Percentiles rank a stretch among this genome's conserved stretches.
Evolutionary conservation across 768 basidiomycete genomes (phyloP).

Genomic region (Candolleomyces aberdarensis): DNA sequence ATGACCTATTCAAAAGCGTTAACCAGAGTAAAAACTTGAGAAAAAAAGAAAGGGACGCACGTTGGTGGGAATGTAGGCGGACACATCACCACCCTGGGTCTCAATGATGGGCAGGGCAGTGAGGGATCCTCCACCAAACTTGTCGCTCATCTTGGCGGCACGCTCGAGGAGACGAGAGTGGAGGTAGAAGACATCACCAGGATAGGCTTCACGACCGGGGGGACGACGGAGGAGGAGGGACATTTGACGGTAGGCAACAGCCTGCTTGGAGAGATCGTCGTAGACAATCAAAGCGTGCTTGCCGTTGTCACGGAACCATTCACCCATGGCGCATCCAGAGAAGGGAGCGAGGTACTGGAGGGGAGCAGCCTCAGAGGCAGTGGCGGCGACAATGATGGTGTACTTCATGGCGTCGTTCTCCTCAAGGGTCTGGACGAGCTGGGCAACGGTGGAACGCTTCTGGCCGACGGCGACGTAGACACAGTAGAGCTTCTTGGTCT

Average conservation of each 20-base stretch:
- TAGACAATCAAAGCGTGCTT: constrained; percentile 99
- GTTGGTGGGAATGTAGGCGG: constrained; percentile 96
- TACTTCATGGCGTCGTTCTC: constrained; percentile 99
- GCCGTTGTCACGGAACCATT: constrained; percentile 99
- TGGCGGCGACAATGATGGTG: constrained; percentile 98
- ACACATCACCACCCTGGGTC: constrained; percentile 99
- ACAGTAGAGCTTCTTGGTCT: constrained; percentile 98
- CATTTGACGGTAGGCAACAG: constrained; percentile 99
- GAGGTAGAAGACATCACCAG: constrained; percentile 99
- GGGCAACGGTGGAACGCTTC: constrained; percentile 99
- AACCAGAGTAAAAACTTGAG: constrained; percentile 7
- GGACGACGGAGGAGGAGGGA: constrained; percentile 99
- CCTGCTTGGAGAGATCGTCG: constrained; percentile 99
- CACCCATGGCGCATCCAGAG: constrained; percentile 99
- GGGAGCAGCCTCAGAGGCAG: constrained; percentile 98
- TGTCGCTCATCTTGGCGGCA: constrained; percentile 99
- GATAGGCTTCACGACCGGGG: constrained; percentile 99
- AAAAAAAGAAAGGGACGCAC: constrained; percentile 36
- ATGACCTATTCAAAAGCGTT: constrained; percentile 81
- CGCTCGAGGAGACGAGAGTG: constrained; percentile 99
- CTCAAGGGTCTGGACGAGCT: constrained; percentile 98
- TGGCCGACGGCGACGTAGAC: constrained; percentile 99
- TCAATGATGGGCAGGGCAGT: constrained; percentile 99
- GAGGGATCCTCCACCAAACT: constrained; percentile 97
- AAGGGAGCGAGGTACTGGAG: constrained; percentile 99